phyloP scores from a whole-genome alignment of 129 eudicot species.

The Rutidosis leptorrhynchoides region DNA sequence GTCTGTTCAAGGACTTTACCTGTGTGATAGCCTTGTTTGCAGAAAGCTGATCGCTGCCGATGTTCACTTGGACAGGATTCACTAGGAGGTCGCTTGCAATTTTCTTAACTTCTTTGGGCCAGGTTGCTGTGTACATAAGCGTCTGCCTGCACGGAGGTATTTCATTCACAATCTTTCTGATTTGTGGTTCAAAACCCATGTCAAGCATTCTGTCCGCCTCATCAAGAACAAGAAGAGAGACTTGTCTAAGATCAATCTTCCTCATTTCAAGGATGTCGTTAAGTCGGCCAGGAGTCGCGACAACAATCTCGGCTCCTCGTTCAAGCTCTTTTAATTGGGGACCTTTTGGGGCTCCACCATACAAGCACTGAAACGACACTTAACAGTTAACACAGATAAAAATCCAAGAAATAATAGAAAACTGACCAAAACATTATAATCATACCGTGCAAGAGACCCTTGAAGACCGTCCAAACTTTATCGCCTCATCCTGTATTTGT shows the following conservation, averaged over 20 bases:
- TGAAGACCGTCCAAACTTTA: slow-evolving; percentile 85
- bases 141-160: slow-evolving; percentile 92
- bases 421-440: too few relatives aligned
- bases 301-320: slow-evolving; percentile 86
- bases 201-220: slow-evolving; percentile 99
- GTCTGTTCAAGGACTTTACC: too few relatives aligned
- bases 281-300: slow-evolving; percentile 98
- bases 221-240: slow-evolving; percentile 83
- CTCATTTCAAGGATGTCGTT: slow-evolving; percentile 93
- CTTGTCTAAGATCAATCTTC: slow-evolving; percentile 73
- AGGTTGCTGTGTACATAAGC: slow-evolving; percentile 95
- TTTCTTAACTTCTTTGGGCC: slow-evolving; percentile 96
- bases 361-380: too few relatives aligned
- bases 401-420: too few relatives aligned
- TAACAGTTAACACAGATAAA: too few relatives aligned
- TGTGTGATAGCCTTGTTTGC: slow-evolving; percentile 96
- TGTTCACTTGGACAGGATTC: slow-evolving; percentile 88
- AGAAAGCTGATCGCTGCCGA: slow-evolving; percentile 91
- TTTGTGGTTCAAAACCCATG: slow-evolving; percentile 99
- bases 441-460: slow-evolving; percentile 87
- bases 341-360: too few relatives aligned
- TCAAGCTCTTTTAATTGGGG: too few relatives aligned
- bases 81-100: slow-evolving; percentile 83
- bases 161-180: slow-evolving; percentile 89
- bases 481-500: slow-evolving; percentile 90